phyloP scores from a whole-genome alignment of 2,329 filamentous ascomycete species.

The Rutstroemia sp. region DNA sequence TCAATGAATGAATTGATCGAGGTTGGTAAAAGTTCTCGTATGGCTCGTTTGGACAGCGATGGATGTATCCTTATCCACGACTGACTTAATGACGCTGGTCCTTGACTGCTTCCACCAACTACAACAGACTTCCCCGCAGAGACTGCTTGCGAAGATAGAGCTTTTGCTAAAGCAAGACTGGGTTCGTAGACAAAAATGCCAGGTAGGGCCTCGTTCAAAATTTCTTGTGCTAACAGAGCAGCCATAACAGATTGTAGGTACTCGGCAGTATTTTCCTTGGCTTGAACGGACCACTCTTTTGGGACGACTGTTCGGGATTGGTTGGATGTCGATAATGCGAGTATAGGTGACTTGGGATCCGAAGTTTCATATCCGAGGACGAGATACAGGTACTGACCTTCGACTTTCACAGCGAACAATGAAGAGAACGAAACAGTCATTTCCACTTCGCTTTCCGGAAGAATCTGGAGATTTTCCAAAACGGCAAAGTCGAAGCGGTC shows the following conservation, averaged over 20 bases:
- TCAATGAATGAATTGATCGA: slow-evolving; percentile 1
- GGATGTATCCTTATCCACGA: neutral
- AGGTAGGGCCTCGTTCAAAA: neutral
- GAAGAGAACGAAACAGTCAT: neutral
- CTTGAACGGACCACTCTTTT: neutral
- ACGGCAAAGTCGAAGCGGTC: neutral
- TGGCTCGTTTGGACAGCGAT: slow-evolving; percentile 7
- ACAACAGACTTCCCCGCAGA: neutral
- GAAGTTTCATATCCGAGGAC: neutral
- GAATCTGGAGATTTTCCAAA: neutral
- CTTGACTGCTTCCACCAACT: neutral
- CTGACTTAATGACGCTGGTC: neutral
- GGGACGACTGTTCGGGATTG: neutral
- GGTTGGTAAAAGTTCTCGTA: neutral
- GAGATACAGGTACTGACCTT: neutral
- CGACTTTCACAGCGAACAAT: neutral
- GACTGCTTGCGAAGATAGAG: neutral
- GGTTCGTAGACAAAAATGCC: neutral
- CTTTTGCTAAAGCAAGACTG: neutral
- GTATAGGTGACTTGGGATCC: neutral
- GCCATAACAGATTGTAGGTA: neutral
- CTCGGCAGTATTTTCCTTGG: neutral
- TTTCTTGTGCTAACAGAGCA: neutral
- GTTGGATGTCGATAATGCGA: neutral
- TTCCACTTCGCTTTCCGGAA: neutral